Evolutionary conservation across 257 asterid genomes (phyloP).

Genomic region (Ilex asprella): DNA sequence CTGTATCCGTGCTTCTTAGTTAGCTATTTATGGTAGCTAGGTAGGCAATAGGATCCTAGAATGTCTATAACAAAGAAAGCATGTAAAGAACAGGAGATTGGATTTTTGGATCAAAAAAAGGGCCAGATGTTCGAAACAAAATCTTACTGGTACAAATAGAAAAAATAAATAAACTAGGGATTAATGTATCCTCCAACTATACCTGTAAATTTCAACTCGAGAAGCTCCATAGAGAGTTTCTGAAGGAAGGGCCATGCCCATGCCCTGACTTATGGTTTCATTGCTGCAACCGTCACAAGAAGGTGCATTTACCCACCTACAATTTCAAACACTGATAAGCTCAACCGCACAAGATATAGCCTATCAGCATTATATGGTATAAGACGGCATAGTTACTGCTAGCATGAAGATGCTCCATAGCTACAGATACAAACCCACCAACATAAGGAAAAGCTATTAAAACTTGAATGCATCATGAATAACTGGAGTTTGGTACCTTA

Average conservation of each 20-base stretch:
- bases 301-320: slow-evolving; percentile 94
- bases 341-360: background rate
- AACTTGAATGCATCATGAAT: no score
- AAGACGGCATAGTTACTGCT: background rate
- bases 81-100: background rate
- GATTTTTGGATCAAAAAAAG: no score
- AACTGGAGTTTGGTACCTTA: no score
- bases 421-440: no score
- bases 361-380: slow-evolving; percentile 17
- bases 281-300: slow-evolving; percentile 72
- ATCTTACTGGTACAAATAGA: no score
- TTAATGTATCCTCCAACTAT: slow-evolving; percentile 2
- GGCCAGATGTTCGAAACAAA: no score
- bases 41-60: background rate
- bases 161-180: background rate
- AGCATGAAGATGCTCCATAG: no score
- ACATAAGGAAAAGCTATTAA: no score
- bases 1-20: no score
- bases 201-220: slow-evolving; percentile 83
- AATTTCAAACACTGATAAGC: slow-evolving; percentile 15
- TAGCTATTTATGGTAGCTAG: background rate
- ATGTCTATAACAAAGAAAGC: background rate
- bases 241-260: slow-evolving; percentile 56
- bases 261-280: slow-evolving; percentile 66
- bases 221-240: slow-evolving; percentile 75